Base-by-base conservation (phyloP, 495 filamentous ascomycete species). In the Cudoniella acicularis region DNA sequence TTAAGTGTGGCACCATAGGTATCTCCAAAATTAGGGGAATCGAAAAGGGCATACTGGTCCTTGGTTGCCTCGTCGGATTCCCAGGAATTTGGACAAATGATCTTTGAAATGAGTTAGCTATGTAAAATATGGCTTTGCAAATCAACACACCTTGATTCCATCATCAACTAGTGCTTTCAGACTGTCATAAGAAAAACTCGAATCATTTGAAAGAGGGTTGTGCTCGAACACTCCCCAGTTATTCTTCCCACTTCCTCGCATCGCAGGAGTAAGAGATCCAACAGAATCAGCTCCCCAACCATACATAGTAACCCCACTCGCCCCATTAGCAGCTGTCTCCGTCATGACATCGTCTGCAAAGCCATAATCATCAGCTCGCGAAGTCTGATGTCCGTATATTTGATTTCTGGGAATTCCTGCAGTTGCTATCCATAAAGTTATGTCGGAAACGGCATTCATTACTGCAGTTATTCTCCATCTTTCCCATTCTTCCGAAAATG, bases 321-420 rank as follows among this genome's bases (percentile, higher is more conserved):
- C 55, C 21, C 55, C 55, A 57, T 57, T 57, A n/a, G 55, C 55
- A 8, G 55, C 45, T 8, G 55, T 57, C 25, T 26, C 47, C 1
- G 55, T 57, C n/a, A 30, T 18, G 10, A 57, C 25, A 42, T 57
- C 55, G 30, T 50, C 55, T 49, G 46, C 55, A 49, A 57, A 50
- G 2, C 24, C 25, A 23, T 57, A 57, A 23, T 57, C 45, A 36
- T 57, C 55, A 21, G 40, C 4, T 22, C 45, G 11, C 1, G 46
- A 46, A 20, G 55, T 57, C 42, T 57, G 55, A 24, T 57, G 55
- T 27, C 55, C 55, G 18, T 36, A 57, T 16, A 57, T 49, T 9
- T 49, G 55, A 51, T 6, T 57, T 26, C 55, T 21, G 18, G 48
- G 42, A 11, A 57, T 57, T 16, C 55, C 55, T 4, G 55, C 45